These are phyloP conservation scores for Trichocomaceae sp. DNA, from an alignment of 2,329 filamentous ascomycete genomes.

Conservation along the genomic window DNA sequence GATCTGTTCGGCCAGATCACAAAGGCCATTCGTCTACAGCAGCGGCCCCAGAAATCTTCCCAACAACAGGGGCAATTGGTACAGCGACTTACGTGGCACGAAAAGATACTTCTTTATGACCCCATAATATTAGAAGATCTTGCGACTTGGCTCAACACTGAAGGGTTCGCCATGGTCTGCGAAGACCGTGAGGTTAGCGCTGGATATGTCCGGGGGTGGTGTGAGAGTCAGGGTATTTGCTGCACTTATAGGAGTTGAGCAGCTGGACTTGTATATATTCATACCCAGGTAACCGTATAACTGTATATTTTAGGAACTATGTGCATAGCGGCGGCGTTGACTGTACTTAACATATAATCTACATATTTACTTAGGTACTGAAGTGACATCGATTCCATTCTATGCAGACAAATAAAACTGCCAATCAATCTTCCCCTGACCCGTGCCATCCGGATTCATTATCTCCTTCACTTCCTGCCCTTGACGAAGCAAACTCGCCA, in stretches of 20 bases:
- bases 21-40: conserved; percentile 40
- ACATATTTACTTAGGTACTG: not conserved
- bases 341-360: no score
- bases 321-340: conserved; percentile 1
- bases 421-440: conserved; percentile 2
- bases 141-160: conserved; percentile 71
- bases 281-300: not conserved
- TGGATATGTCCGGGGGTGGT: conserved; percentile 76
- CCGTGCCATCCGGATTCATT: not conserved
- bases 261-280: not conserved
- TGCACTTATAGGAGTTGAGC: conserved; percentile 41
- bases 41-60: conserved; percentile 25
- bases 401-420: not conserved
- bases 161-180: conserved; percentile 55
- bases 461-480: not conserved
- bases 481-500: not conserved
- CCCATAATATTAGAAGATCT: conserved; percentile 84
- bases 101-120: conserved; percentile 91
- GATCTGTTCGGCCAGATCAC: conserved; percentile 45
- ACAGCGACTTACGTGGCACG: conserved; percentile 62
- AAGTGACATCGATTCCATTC: not conserved
- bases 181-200: conserved; percentile 60
- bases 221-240: conserved; percentile 77
- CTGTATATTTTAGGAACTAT: not conserved
- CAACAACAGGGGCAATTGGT: not conserved